These are phyloP conservation scores for Myxozyma sirexii DNA, from an alignment of 805 yeast genomes.

Conservation along the genomic window DNA sequence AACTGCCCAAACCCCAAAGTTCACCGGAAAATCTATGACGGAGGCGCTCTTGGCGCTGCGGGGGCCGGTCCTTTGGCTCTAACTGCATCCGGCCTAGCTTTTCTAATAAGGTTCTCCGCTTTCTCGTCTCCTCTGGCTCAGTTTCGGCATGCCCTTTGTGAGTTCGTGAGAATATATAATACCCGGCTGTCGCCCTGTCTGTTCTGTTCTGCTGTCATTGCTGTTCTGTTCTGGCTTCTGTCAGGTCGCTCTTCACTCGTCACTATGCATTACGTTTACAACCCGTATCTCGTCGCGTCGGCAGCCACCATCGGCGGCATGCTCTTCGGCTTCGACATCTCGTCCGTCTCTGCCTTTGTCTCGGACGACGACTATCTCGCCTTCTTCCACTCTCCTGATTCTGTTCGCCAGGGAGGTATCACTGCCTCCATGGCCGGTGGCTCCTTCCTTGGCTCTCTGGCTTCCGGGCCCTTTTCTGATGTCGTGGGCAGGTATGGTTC, in stretches of 20 bases:
- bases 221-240: too few relatives aligned
- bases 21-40: too few relatives aligned
- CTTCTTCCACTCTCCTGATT: constrained; percentile 59
- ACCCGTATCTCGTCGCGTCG: constrained; percentile 58
- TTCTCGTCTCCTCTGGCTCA: too few relatives aligned
- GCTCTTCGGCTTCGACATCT: constrained; percentile 77
- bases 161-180: too few relatives aligned
- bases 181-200: too few relatives aligned
- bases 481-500: constrained; percentile 49
- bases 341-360: constrained; percentile 74
- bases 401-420: constrained; percentile 68
- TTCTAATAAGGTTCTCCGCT: constrained; percentile 52
- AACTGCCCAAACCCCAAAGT: too few relatives aligned
- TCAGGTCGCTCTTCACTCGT: too few relatives aligned
- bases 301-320: constrained; percentile 69
- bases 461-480: constrained; percentile 55
- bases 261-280: constrained; percentile 40
- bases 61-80: constrained; percentile 30
- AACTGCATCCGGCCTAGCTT: constrained; percentile 67
- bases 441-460: constrained; percentile 67
- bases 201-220: too few relatives aligned
- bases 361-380: constrained; percentile 51
- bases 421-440: constrained; percentile 80
- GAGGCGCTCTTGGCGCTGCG: too few relatives aligned
- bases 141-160: too few relatives aligned